A percentile compares a stretch with the other conserved stretches of the same genome.
Conservation (phyloP, 257 asterid genomes). For the Primulina tabacum region DNA sequence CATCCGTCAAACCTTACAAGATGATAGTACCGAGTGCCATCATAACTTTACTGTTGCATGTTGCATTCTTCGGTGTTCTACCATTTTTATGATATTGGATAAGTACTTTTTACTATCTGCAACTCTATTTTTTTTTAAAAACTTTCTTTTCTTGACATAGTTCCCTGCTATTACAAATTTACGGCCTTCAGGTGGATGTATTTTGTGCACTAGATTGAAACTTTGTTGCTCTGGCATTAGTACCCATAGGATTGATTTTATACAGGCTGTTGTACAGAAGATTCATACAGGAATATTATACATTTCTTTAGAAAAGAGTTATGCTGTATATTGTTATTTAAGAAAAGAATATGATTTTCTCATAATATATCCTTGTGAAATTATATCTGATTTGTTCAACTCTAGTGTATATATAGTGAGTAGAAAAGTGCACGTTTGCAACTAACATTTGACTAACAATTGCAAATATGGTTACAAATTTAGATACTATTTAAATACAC, state of each 20-base stretch:
- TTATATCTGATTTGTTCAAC: neutral
- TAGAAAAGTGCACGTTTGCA: no score
- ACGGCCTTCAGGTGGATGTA: slow-evolving; percentile 21
- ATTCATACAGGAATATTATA: slow-evolving; percentile 20
- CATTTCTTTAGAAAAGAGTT: slow-evolving; percentile 16
- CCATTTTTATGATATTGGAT: slow-evolving; percentile 39
- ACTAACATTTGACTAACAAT: no score
- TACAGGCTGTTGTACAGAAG: slow-evolving; percentile 28
- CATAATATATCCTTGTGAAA: neutral
- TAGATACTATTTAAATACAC: no score
- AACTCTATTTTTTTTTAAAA: neutral
- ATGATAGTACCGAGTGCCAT: slow-evolving; percentile 21
- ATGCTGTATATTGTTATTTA: neutral
- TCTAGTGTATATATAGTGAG: no score
- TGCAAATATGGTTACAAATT: no score
- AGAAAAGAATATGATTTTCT: neutral
- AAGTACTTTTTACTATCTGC: neutral
- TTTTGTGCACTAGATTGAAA: slow-evolving; percentile 26
- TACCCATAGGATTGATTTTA: slow-evolving; percentile 3
- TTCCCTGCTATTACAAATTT: slow-evolving; percentile 17
- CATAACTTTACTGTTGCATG: slow-evolving; percentile 41
- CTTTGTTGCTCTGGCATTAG: slow-evolving; percentile 6
- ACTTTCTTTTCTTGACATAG: slow-evolving; percentile 2
- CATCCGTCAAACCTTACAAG: slow-evolving; percentile 22
- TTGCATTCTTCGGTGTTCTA: slow-evolving; percentile 33